These are phyloP conservation scores for Dryas drummondii DNA, from an alignment of 306 rosid species.

Conservation along the genomic window DNA sequence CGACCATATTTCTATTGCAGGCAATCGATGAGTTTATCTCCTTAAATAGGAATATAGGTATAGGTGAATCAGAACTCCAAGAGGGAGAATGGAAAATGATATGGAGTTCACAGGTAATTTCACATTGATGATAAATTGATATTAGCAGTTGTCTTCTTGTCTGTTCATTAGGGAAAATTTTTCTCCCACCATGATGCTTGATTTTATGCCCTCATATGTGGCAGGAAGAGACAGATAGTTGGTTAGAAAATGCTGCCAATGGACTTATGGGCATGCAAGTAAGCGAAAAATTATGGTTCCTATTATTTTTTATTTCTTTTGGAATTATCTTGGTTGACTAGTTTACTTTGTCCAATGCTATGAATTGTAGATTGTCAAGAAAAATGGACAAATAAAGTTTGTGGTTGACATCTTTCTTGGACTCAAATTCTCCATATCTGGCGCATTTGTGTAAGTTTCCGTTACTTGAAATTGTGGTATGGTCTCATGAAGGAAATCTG, in stretches of 20 bases:
- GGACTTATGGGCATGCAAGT: conserved; percentile 95
- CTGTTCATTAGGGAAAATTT: not conserved
- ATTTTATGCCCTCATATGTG: not conserved
- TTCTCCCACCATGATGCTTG: not conserved
- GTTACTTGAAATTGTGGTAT: not conserved
- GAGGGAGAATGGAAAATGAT: conserved; percentile 92
- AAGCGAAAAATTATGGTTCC: not conserved
- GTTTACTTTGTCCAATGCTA: conserved; percentile 2
- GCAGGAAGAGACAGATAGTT: conserved; percentile 88
- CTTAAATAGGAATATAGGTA: conserved; percentile 29
- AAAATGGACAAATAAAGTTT: conserved; percentile 66
- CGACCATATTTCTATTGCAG: conserved; percentile 33
- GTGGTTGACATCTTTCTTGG: conserved; percentile 70
- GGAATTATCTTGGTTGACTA: not conserved
- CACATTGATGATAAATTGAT: not conserved
- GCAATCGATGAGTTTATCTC: conserved; percentile 74
- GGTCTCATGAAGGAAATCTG: not conserved
- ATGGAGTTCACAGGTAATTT: conserved; percentile 94
- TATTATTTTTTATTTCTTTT: not conserved
- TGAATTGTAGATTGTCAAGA: conserved; percentile 56
- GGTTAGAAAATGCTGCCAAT: conserved; percentile 94
- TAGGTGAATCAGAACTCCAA: conserved; percentile 53
- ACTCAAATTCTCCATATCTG: conserved; percentile 73
- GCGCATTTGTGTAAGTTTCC: conserved; percentile 60
- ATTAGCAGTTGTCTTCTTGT: not conserved